Conservation (phyloP, 1,139 yeast genomes). For the Scheffersomyces insectosa region DNA sequence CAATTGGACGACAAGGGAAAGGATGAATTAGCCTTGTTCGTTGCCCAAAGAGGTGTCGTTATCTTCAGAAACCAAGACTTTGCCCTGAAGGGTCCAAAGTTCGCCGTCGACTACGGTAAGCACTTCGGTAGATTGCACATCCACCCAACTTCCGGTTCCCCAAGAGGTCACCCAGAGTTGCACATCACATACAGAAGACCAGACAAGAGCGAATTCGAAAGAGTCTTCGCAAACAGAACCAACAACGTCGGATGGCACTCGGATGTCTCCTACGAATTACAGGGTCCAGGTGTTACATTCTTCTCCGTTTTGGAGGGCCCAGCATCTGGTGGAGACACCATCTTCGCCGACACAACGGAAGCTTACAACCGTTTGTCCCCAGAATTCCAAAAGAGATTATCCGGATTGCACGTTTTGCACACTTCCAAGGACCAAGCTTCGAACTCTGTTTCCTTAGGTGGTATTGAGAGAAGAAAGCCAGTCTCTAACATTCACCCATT, state of each 20-base stretch:
- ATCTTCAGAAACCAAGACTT: slow-evolving; percentile 42
- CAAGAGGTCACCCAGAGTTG: slow-evolving; percentile 36
- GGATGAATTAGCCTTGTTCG: slow-evolving; percentile 38
- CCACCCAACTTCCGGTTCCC: slow-evolving; percentile 44
- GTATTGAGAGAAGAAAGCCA: slow-evolving; percentile 44
- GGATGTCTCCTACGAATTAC: slow-evolving; percentile 41
- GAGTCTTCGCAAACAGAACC: slow-evolving; percentile 23
- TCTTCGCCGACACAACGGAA: slow-evolving; percentile 28
- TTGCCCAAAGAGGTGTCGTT: slow-evolving; percentile 44
- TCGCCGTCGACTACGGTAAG: slow-evolving; percentile 30
- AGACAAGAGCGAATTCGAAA: slow-evolving; percentile 24
- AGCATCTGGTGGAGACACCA: slow-evolving; percentile 41
- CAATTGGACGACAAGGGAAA: slow-evolving; percentile 27
- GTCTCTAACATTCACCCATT: slow-evolving; percentile 54
- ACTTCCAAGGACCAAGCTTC: slow-evolving; percentile 27
- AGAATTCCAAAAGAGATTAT: slow-evolving; percentile 25
- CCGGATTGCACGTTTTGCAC: slow-evolving; percentile 28
- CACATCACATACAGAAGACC: slow-evolving; percentile 35
- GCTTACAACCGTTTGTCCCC: slow-evolving; percentile 30
- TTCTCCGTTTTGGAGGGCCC: slow-evolving; percentile 42
- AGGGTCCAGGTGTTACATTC: slow-evolving; percentile 40
- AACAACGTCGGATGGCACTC: slow-evolving; percentile 42
- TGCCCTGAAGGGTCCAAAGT: slow-evolving; percentile 31
- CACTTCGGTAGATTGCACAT: slow-evolving; percentile 41
- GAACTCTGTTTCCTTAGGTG: slow-evolving; percentile 36